Conservation (phyloP, 805 yeast species). For the Barnettozyma wickerhamii region DNA sequence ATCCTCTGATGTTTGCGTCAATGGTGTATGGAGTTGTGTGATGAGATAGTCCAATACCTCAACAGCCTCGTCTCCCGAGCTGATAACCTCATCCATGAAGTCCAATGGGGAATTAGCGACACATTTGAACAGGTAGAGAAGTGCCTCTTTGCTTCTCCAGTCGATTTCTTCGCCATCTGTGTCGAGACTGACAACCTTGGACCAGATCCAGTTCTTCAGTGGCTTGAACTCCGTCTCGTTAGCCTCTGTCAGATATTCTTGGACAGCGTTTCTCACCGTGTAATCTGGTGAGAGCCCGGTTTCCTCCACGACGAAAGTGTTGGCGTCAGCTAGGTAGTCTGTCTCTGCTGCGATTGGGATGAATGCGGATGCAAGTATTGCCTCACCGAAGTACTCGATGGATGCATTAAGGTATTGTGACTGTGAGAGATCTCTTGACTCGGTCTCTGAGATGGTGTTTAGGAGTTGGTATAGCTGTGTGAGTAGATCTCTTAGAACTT, state of each 20-base stretch:
- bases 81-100: conserved; percentile 35
- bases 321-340: conserved; percentile 56
- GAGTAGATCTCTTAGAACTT: conserved; percentile 23
- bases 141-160: conserved; percentile 44
- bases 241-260: conserved; percentile 51
- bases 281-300: conserved; percentile 58
- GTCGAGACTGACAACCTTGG: background rate
- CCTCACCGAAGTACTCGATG: conserved; percentile 12
- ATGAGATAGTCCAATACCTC: background rate
- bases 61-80: conserved; percentile 24
- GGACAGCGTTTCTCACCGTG: conserved; percentile 56
- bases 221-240: conserved; percentile 35
- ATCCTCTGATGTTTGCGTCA: background rate
- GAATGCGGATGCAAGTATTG: conserved; percentile 15
- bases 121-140: conserved; percentile 48
- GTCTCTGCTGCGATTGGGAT: conserved; percentile 34
- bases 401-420: conserved; percentile 4
- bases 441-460: conserved; percentile 16
- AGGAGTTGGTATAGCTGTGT: conserved; percentile 33
- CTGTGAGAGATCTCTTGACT: conserved; percentile 5
- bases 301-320: conserved; percentile 67
- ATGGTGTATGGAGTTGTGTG: background rate
- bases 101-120: conserved; percentile 28
- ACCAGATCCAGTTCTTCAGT: conserved; percentile 5
- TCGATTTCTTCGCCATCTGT: conserved; percentile 15